Base-by-base conservation (phyloP, 345 rosid species). In the Sisymbrium altissimum region DNA sequence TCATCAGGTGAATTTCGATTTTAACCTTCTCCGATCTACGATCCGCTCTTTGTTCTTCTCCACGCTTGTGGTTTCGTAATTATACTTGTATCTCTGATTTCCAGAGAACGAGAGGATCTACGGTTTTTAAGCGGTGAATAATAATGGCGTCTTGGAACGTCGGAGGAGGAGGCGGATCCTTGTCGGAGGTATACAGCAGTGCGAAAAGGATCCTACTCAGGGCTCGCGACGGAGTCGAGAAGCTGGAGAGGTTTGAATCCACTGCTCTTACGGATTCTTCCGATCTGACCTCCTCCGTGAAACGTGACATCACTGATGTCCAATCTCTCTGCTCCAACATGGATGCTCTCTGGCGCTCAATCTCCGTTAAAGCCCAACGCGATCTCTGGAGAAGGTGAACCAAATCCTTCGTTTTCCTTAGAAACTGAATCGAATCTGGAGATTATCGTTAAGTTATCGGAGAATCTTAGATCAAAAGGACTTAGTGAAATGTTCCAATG, bases 381-480 rank as follows among this genome's bases (percentile, higher is more conserved):
- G 97, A 95, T 86, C 97, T 95, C 79, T 95, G 99, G 97, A 85
- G 85, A 82, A 84, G 97, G 96, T 86, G 61, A 65, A 14, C 61
- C 6, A 30, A 60, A 39, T 25, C 17, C 18, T n/a, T 1, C 19
- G 21, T 11, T 48, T n/a, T n/a, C n/a, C n/a, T n/a, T n/a, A n/a
- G n/a, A n/a, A 9, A 8, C 4, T 18, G 21, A 52, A 23, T 13
- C 9, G 48, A 25, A 52, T 66, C 46, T 4, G 23, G 23, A 23
- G 23, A 23, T 23, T 3, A 23, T 23, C 25, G n/a, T n/a, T n/a
- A n/a, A n/a, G n/a, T n/a, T n/a, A n/a, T n/a, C n/a, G n/a, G n/a
- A n/a, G n/a, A n/a, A n/a, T n/a, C n/a, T n/a, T n/a, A n/a, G n/a
- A n/a, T n/a, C n/a, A n/a, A n/a, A n/a, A n/a, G n/a, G n/a, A n/a